A percentile compares a stretch with the other conserved stretches of the same genome.
These are phyloP conservation scores for Cutaneotrichosporon sp. DNA, from an alignment of 1,284 basidiomycete species.

Conservation along the genomic window DNA sequence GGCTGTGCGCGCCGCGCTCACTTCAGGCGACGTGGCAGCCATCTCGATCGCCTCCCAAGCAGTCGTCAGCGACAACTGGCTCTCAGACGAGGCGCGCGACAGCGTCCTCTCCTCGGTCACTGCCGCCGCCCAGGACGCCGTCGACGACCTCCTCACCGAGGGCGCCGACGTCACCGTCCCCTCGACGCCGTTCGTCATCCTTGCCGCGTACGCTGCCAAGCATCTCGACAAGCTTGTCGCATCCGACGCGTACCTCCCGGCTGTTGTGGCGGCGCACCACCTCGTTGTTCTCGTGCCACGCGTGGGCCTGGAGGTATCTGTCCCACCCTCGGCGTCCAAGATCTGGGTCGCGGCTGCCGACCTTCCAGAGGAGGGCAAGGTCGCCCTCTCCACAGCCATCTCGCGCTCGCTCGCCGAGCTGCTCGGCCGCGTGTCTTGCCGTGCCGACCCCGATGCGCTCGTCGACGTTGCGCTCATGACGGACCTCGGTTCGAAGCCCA, in stretches of 20 bases:
- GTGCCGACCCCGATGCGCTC: conserved; percentile 37
- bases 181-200: conserved; percentile 28
- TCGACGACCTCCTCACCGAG: conserved; percentile 46
- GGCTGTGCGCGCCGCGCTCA: conserved; percentile 36
- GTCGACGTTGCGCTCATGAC: conserved; percentile 45
- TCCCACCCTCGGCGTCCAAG: conserved; percentile 11
- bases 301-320: conserved; percentile 13
- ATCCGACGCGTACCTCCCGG: conserved; percentile 36
- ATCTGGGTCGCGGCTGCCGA: conserved; percentile 28
- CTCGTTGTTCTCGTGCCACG: conserved; percentile 37
- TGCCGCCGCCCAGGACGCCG: conserved; percentile 57
- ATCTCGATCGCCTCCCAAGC: conserved; percentile 27
- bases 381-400: conserved; percentile 24
- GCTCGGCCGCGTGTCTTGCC: conserved; percentile 28
- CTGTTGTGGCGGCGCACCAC: conserved; percentile 43
- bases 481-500: conserved; percentile 20
- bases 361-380: conserved; percentile 22
- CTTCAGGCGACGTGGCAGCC: conserved; percentile 14
- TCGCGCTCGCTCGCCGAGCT: conserved; percentile 31
- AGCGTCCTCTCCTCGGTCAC: conserved; percentile 48
- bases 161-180: conserved; percentile 15
- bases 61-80: conserved; percentile 16
- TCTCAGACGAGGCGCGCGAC: conserved; percentile 35
- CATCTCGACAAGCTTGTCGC: conserved; percentile 29
- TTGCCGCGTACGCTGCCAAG: conserved; percentile 37